phyloP scores from a whole-genome alignment of 805 yeast genomes.

The Dipodascopsis uninucleata region DNA sequence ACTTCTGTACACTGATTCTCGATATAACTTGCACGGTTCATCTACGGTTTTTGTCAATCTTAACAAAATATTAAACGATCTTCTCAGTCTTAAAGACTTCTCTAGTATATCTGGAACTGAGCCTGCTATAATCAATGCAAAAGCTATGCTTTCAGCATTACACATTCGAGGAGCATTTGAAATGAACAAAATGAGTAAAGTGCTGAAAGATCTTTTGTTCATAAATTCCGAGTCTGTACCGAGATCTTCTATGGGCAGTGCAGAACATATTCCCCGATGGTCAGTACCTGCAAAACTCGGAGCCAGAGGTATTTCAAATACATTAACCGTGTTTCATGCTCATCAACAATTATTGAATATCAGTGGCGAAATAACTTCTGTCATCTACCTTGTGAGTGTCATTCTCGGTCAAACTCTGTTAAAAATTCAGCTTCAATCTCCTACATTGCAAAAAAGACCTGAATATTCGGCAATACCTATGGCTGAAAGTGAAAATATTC shows the following conservation, averaged over 20 bases:
- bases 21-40: slow-evolving; percentile 23
- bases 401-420: slow-evolving; percentile 15
- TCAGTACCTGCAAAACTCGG: slow-evolving; percentile 26
- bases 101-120: neutral
- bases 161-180: slow-evolving; percentile 18
- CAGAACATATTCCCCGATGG: slow-evolving; percentile 12
- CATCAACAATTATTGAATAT: slow-evolving; percentile 19
- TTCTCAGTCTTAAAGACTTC: slow-evolving; percentile 2
- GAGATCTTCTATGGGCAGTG: too few relatives aligned
- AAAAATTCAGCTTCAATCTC: slow-evolving; percentile 6
- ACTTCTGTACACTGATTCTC: slow-evolving; percentile 21
- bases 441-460: too few relatives aligned
- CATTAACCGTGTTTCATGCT: slow-evolving; percentile 24
- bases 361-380: slow-evolving; percentile 26
- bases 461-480: too few relatives aligned
- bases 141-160: slow-evolving; percentile 18
- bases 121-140: slow-evolving; percentile 9
- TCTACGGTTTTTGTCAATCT: slow-evolving; percentile 24
- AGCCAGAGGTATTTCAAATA: slow-evolving; percentile 23
- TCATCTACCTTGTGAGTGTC: slow-evolving; percentile 13
- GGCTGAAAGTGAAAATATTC: too few relatives aligned
- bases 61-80: slow-evolving; percentile 6
- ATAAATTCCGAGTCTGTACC: too few relatives aligned
- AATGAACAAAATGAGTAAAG: neutral
- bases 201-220: slow-evolving; percentile 21